Percentiles rank a stretch among this genome's conserved stretches.
Conservation (phyloP, 768 basidiomycete genomes). For the Clitopilus hobsonii region DNA sequence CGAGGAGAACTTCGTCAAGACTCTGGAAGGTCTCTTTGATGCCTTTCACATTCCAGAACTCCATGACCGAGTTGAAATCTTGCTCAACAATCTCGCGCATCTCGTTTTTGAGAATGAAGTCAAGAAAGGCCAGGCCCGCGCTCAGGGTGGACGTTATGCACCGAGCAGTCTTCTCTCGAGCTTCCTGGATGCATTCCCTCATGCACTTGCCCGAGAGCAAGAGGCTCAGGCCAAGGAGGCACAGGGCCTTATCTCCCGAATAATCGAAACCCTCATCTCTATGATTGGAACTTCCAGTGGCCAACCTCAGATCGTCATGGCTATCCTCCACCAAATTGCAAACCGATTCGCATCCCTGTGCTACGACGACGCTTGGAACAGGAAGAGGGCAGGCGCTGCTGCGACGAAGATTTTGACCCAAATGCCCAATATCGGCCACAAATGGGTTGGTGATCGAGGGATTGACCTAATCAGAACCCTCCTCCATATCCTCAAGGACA, state of each 20-base stretch:
- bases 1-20: constrained; percentile 65
- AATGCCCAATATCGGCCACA: constrained; percentile 64
- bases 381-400: constrained; percentile 84
- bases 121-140: constrained; percentile 49
- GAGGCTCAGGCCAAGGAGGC: constrained; percentile 56
- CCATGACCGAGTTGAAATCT: constrained; percentile 63
- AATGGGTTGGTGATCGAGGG: constrained; percentile 84
- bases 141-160: constrained; percentile 45
- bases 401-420: constrained; percentile 80
- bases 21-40: constrained; percentile 76
- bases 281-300: constrained; percentile 45
- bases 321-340: constrained; percentile 76
- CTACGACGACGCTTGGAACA: constrained; percentile 85
- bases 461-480: constrained; percentile 87
- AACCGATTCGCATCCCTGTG: constrained; percentile 82
- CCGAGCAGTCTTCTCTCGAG: constrained; percentile 58
- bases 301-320: constrained; percentile 50
- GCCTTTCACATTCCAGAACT: constrained; percentile 67
- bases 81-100: constrained; percentile 63
- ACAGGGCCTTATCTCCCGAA: constrained; percentile 50
- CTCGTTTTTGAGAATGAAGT: constrained; percentile 76
- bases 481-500: constrained; percentile 89
- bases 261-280: constrained; percentile 64
- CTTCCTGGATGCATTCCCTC: constrained; percentile 78
- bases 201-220: constrained; percentile 67